Evolutionary conservation across 1,139 yeast species (phyloP), one percentile per base, ranked within the genome.

Genomic region (Lodderomyces jiufengensis): DNA sequence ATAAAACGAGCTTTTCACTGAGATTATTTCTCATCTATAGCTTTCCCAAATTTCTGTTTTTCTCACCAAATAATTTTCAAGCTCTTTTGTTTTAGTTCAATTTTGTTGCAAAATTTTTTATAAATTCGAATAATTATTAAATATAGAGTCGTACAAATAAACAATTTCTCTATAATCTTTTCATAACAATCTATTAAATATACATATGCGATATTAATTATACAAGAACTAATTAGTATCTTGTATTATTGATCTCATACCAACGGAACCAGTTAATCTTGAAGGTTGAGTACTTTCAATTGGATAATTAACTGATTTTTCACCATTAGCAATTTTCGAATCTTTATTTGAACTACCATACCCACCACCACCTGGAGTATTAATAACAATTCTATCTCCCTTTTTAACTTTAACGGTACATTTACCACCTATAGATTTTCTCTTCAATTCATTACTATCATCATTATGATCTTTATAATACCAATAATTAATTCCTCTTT

Each of bases 341-440:
- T 36, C 23, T 4, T 38, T 42, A 4, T 28, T 39, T 4, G 21
- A 22, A 24, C 31, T 21, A 2, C 76, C 76, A 51, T 52, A 70
- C 3, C 75, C 76, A n/a, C 76, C 76, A 11, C 76, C 76, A 15
- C 76, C 76, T 1, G 76, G 76, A 0, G 76, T 66, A 53, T 51
- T 48, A 24, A 70, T 68, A 2, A 66, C 50, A 4, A 70, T 57
- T 38, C 73, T 52, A 41, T 70, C 76, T 6, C 76, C 76, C 34
- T 59, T 61, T 3, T 46, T 44, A 9, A 67, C 63, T 38, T 50
- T 57, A 5, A 69, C 65, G 2, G 71, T 61, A 44, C 69, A 61
- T 47, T 67, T 66, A 2, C 76, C 76, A 5, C 72, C 73, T 26
- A 70, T 52, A 10, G 57, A 59, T 13, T 63, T 57, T 27, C 54